Conservation (phyloP, 2,329 filamentous ascomycete species). For the Alternaria consortialis region DNA sequence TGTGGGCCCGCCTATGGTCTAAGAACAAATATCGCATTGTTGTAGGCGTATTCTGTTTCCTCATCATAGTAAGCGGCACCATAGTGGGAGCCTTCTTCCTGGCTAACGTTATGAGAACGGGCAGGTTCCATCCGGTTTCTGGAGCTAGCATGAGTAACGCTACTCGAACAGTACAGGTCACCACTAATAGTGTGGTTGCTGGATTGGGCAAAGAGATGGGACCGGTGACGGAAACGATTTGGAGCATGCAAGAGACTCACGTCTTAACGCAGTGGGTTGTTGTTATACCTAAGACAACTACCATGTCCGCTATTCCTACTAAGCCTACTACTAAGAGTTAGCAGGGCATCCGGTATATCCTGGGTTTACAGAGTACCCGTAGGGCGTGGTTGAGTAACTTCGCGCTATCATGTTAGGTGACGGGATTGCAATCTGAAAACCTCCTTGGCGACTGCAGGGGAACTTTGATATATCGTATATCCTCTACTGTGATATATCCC, state of each 20-base stretch:
- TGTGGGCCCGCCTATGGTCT: neutral
- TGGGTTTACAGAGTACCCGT: neutral
- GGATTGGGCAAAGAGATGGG: neutral
- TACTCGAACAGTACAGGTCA: neutral
- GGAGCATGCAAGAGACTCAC: neutral
- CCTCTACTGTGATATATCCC: neutral
- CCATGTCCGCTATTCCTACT: neutral
- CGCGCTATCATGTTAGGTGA: accelerated
- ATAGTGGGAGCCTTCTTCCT: neutral
- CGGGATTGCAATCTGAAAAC: too few relatives aligned
- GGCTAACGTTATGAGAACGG: neutral
- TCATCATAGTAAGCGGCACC: neutral
- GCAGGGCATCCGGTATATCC: too few relatives aligned
- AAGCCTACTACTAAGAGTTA: too few relatives aligned
- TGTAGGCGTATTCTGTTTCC: neutral
- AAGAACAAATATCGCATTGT: neutral
- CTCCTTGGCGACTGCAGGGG: neutral
- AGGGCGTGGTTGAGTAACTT: neutral
- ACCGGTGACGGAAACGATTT: neutral
- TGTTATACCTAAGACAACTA: neutral
- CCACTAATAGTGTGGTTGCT: neutral
- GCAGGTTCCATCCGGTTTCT: neutral
- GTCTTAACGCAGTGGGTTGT: neutral
- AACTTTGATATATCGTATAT: neutral
- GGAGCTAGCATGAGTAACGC: neutral